phyloP scores from a whole-genome alignment of 331 rosid genomes.

The Acacia concinna region DNA sequence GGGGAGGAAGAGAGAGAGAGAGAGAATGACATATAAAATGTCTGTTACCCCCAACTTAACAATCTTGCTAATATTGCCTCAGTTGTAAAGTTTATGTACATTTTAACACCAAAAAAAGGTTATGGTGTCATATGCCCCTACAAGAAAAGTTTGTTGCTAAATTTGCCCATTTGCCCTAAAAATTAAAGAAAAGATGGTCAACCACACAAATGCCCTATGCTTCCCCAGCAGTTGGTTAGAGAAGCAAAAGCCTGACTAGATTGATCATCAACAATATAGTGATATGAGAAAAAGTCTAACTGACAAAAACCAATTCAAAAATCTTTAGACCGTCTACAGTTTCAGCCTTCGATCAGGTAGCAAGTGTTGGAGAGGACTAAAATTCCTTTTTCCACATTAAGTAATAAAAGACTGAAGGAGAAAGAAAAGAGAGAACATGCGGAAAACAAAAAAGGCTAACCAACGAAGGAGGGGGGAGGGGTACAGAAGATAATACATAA shows the following conservation, averaged over 20 bases:
- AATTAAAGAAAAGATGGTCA: background rate
- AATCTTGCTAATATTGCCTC: no score
- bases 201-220: background rate
- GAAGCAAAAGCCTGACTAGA: background rate
- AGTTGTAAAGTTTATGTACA: no score
- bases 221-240: background rate
- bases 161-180: no score
- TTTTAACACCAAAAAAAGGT: no score
- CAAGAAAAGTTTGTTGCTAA: no score
- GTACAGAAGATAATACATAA: background rate
- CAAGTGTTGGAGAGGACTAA: background rate
- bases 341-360: background rate
- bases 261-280: background rate
- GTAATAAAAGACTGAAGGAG: background rate
- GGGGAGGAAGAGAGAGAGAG: no score
- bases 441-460: background rate
- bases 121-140: no score
- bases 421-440: background rate
- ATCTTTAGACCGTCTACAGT: background rate
- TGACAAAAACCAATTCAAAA: background rate
- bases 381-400: background rate
- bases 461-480: background rate
- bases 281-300: background rate
- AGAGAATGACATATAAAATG: no score
- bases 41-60: no score